Base-by-base conservation (phyloP, 148 eudicot species). In the Heliamphora exappendiculata region DNA sequence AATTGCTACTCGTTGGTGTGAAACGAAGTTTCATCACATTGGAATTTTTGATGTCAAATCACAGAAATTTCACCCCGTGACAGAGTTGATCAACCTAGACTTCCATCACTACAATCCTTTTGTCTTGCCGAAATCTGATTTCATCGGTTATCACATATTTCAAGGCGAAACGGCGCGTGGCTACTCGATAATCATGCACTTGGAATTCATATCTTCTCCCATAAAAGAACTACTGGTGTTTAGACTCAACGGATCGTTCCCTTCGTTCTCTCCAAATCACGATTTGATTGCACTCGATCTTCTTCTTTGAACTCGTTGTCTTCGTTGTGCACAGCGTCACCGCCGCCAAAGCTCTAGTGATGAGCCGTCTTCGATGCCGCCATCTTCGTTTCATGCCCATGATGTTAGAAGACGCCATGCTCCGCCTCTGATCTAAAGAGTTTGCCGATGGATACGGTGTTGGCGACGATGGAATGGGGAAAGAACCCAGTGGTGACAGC, bases 101-200 rank as follows among this genome's bases (percentile, higher is more conserved):
- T 54, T 81, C n/a, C 97, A 91, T 78, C 94, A 91, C 59, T 94
- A 89, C 84, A 94, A 85, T 70, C 98, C 98, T 11, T 94, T 94
- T 42, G 76, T 91, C 3, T 94, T 97, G 2, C 87, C 89, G 7
- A 83, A 79, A 0, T 87, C 89, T 12, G 71, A 70, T 17, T 84
- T 67, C 62, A 58, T 94, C 26, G 97, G 98, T 45, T 94, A 88
- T 75, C 98, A 94, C 75, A 84, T 95, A 1, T 94, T 87, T 75
- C 80, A 95, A 6, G 97, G 93, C 10, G 82, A 72, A 17, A 59
- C 76, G 1, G 63, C 67, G 0, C 7, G 37, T 0, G 84, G 79
- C 0, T 82, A 85, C 31, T 24, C 73, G 0, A 17, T 80, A 0
- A 77, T 90, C 65, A 91, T 91, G 0, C 86, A 84, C 74, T 80